phyloP scores from a whole-genome alignment of 352 stramenopile species.

The Phytopythium litorale region DNA sequence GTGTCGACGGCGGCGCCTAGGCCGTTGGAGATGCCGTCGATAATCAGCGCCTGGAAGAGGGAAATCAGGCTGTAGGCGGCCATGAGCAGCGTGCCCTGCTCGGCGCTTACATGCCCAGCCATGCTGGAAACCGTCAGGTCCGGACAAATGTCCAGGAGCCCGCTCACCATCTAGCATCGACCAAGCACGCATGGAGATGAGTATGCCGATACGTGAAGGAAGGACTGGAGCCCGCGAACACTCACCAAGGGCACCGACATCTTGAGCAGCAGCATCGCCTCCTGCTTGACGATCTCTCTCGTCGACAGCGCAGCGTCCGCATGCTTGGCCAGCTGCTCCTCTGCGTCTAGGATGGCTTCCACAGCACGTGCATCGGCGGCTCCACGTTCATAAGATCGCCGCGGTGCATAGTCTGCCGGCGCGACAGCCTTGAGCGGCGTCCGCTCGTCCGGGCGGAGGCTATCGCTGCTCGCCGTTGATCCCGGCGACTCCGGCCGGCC shows the following conservation, averaged over 20 bases:
- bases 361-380: conserved; percentile 16
- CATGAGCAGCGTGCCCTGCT: conserved; percentile 6
- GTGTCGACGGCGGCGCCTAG: conserved; percentile 29
- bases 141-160: conserved; percentile 1
- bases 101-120: conserved; percentile 1
- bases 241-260: conserved; percentile 31
- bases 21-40: conserved; percentile 18
- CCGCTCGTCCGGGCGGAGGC: conserved; percentile 1
- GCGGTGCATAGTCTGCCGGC: neutral
- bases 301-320: conserved; percentile 16
- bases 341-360: conserved; percentile 28
- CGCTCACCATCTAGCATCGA: conserved; percentile 2
- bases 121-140: conserved; percentile 8
- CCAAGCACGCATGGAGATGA: neutral
- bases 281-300: conserved; percentile 39
- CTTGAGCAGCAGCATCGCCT: conserved; percentile 22
- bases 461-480: conserved; percentile 5
- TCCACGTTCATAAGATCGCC: neutral
- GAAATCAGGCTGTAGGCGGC: conserved; percentile 7
- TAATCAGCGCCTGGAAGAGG: conserved; percentile 18
- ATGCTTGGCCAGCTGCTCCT: conserved; percentile 23
- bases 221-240: neutral
- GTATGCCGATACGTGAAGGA: neutral
- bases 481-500: neutral
- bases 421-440: conserved; percentile 8